Evolutionary conservation across 345 rosid genomes (phyloP).

Genomic region (Populus davidiana): DNA sequence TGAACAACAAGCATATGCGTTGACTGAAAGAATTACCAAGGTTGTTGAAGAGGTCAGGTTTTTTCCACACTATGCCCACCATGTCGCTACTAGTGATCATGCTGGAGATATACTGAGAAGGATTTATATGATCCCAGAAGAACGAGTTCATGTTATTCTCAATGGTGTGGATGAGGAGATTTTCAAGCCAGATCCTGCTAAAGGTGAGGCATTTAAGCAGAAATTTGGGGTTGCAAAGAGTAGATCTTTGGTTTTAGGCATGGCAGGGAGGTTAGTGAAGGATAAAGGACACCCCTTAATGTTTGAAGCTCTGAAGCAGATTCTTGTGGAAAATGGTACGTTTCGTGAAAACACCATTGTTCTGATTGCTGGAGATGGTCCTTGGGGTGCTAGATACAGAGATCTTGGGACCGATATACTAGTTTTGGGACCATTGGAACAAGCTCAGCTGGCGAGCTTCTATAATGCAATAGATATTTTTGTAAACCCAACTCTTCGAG

Average conservation of each 20-base stretch:
- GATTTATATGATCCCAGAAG: constrained; percentile 92
- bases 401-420: constrained; percentile 60
- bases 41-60: constrained; percentile 85
- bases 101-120: constrained; percentile 81
- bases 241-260: constrained; percentile 56
- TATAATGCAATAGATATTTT: constrained; percentile 81
- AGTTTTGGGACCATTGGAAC: constrained; percentile 81
- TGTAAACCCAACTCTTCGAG: constrained; percentile 81
- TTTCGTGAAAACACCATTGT: constrained; percentile 47
- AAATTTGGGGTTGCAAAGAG: constrained; percentile 47
- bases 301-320: constrained; percentile 67
- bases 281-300: constrained; percentile 86
- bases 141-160: constrained; percentile 78
- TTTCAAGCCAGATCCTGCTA: constrained; percentile 55
- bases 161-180: constrained; percentile 77
- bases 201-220: constrained; percentile 46
- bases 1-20: constrained; percentile 45
- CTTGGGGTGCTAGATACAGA: constrained; percentile 80
- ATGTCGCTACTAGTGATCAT: constrained; percentile 92
- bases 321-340: constrained; percentile 45
- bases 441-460: constrained; percentile 63
- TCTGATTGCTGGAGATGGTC: constrained; percentile 91
- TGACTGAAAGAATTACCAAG: constrained; percentile 53
- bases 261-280: constrained; percentile 89
- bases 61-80: constrained; percentile 77